Evolutionary conservation across 2,329 filamentous ascomycete genomes (phyloP).

Genomic region (Phyllosticta paracitricarpa): DNA sequence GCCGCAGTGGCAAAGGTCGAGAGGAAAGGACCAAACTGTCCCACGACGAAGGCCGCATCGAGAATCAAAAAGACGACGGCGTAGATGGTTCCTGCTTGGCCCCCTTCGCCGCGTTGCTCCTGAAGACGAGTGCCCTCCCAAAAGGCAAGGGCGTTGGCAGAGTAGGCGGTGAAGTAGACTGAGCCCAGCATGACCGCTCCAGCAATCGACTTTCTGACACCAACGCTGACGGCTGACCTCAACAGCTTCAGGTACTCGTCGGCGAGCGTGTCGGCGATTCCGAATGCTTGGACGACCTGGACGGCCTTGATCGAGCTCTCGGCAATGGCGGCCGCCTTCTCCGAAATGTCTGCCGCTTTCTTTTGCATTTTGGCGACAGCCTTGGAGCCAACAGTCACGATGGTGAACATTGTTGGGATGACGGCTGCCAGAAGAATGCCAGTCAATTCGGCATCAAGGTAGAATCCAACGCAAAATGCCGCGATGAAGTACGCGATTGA

Average conservation of each 20-base stretch:
- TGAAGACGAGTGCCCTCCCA: slow-evolving; percentile 28
- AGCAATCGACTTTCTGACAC: slow-evolving; percentile 31
- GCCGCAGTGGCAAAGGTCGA: slow-evolving; percentile 46
- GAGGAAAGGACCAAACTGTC: slow-evolving; percentile 52
- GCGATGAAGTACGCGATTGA: slow-evolving; percentile 37
- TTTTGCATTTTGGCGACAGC: slow-evolving; percentile 31
- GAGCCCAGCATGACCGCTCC: slow-evolving; percentile 33
- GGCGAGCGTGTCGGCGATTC: slow-evolving; percentile 31
- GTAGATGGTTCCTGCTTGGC: slow-evolving; percentile 44
- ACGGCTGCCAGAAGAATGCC: slow-evolving; percentile 35
- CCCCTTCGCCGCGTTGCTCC: slow-evolving; percentile 16
- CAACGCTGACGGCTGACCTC: slow-evolving; percentile 24
- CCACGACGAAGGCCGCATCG: slow-evolving; percentile 54
- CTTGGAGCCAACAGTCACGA: slow-evolving; percentile 34
- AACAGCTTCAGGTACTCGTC: slow-evolving; percentile 28
- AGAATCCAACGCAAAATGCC: slow-evolving; percentile 37
- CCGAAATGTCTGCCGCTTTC: slow-evolving; percentile 27
- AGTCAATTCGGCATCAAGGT: slow-evolving; percentile 32
- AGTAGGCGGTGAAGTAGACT: slow-evolving; percentile 37
- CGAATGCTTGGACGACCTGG: slow-evolving; percentile 40
- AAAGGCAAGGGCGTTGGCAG: slow-evolving; percentile 37
- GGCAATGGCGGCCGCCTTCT: slow-evolving; percentile 34
- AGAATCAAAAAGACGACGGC: slow-evolving; percentile 56
- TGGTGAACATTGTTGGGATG: slow-evolving; percentile 39
- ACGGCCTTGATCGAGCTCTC: slow-evolving; percentile 38